A percentile compares a stretch with the other conserved stretches of the same genome.
Evolutionary conservation across 2,329 filamentous ascomycete genomes (phyloP).

Genomic region (Chaetomium globosum): DNA sequence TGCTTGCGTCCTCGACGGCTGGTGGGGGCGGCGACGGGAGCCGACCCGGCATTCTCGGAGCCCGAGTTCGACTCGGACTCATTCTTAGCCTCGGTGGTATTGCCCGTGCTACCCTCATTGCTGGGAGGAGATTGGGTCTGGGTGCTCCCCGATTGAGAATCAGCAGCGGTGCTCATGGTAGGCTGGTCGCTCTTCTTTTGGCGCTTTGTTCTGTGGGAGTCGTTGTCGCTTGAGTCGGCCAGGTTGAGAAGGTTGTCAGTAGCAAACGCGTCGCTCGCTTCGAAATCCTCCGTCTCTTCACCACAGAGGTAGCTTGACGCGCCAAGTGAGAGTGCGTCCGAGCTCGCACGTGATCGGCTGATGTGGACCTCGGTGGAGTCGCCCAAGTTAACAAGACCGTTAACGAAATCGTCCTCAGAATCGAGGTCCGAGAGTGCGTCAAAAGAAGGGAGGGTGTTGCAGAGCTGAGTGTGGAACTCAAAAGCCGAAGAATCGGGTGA

Average conservation of each 20-base stretch:
- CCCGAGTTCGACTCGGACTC: constrained; percentile 44
- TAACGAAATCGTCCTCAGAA: constrained; percentile 84
- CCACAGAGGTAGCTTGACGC: constrained; percentile 37
- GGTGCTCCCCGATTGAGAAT: constrained; percentile 42
- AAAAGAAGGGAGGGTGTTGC: constrained; percentile 73
- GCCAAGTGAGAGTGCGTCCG: constrained; percentile 66
- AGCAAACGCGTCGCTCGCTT: constrained; percentile 65
- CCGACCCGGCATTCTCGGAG: constrained; percentile 43
- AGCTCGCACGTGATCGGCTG: constrained; percentile 72
- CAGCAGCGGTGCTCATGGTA: constrained; percentile 50
- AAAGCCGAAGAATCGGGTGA: constrained; percentile 46
- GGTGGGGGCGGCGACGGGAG: constrained; percentile 59
- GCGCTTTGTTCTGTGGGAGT: constrained; percentile 60
- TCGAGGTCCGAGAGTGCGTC: constrained; percentile 89
- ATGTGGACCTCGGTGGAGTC: constrained; percentile 57
- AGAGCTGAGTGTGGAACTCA: constrained; percentile 54
- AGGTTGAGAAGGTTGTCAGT: constrained; percentile 66
- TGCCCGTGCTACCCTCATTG: constrained; percentile 32
- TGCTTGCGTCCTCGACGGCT: constrained; percentile 98
- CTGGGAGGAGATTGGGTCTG: constrained; percentile 43
- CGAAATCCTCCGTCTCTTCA: constrained; percentile 68
- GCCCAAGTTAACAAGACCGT: constrained; percentile 70
- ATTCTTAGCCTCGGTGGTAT: constrained; percentile 41
- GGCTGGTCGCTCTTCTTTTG: constrained; percentile 52
- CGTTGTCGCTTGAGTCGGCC: constrained; percentile 55